Conservation (phyloP, 2,329 filamentous ascomycete species). For the Scopulariopsis brevicaulis region DNA sequence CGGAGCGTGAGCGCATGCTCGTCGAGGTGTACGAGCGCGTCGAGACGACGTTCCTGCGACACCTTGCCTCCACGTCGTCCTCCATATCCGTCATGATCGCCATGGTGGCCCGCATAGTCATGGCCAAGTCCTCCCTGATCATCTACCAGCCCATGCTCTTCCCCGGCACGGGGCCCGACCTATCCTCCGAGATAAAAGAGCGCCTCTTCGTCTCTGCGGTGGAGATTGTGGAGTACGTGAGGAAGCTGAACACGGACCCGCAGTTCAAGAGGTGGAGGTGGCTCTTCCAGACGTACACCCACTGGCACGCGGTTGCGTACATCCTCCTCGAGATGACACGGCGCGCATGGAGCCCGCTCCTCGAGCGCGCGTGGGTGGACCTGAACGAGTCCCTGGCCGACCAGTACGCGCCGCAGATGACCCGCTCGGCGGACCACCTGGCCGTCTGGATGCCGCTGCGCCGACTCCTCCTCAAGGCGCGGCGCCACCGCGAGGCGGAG, state of each 20-base stretch:
- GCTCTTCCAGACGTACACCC: conserved; percentile 38
- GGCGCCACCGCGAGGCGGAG: conserved; percentile 38
- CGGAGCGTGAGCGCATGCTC: conserved; percentile 31
- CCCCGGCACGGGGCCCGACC: conserved; percentile 39
- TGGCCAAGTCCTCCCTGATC: conserved; percentile 69
- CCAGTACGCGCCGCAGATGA: conserved; percentile 27
- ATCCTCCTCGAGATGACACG: conserved; percentile 32
- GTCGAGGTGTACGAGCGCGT: conserved; percentile 40
- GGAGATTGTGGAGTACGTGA: conserved; percentile 60
- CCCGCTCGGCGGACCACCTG: conserved; percentile 31
- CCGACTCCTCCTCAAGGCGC: conserved; percentile 40
- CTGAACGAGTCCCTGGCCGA: conserved; percentile 26
- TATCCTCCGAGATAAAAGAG: conserved; percentile 52
- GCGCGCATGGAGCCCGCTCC: conserved; percentile 34
- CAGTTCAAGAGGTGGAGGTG: conserved; percentile 33
- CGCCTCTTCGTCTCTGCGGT: conserved; percentile 61
- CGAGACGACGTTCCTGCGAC: conserved; percentile 40
- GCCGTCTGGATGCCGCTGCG: conserved; percentile 42
- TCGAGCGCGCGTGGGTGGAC: conserved; percentile 37
- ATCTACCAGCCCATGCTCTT: conserved; percentile 65
- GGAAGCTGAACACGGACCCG: conserved; percentile 51
- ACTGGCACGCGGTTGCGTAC: conserved; percentile 40
- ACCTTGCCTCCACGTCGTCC: conserved; percentile 39
- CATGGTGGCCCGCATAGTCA: conserved; percentile 57
- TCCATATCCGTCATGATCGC: conserved; percentile 64